Evolutionary conservation across 140 eudicot species (phyloP).

Genomic region (Anethum foeniculum): DNA sequence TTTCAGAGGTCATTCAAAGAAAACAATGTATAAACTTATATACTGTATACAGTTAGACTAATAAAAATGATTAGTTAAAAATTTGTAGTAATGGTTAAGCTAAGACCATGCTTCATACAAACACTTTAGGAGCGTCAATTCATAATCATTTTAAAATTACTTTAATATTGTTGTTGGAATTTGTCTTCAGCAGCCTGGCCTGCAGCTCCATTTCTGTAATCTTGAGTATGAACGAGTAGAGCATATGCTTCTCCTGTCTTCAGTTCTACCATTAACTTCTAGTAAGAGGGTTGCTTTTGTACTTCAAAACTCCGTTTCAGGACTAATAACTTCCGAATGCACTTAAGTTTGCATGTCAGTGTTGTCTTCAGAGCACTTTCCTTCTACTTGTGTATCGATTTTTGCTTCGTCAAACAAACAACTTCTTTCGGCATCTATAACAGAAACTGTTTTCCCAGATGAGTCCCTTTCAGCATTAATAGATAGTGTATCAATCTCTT

Average conservation of each 20-base stretch:
- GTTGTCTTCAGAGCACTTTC: not conserved
- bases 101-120: too few relatives aligned
- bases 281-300: not conserved
- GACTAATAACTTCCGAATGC: not conserved
- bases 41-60: not conserved
- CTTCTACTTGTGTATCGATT: not conserved
- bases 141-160: not conserved
- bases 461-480: not conserved
- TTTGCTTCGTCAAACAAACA: not conserved
- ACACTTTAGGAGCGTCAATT: not conserved
- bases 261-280: not conserved
- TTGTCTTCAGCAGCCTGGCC: not conserved
- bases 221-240: not conserved
- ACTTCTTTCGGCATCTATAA: not conserved
- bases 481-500: not conserved
- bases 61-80: too few relatives aligned
- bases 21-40: not conserved
- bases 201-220: not conserved
- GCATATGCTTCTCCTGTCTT: not conserved
- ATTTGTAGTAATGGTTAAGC: too few relatives aligned
- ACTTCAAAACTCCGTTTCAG: not conserved
- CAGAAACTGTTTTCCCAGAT: not conserved
- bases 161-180: not conserved
- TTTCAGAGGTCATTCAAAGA: conserved; percentile 27
- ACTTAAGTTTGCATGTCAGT: not conserved